Base-by-base conservation (phyloP, 345 rosid species). In the Citrus sp. region DNA sequence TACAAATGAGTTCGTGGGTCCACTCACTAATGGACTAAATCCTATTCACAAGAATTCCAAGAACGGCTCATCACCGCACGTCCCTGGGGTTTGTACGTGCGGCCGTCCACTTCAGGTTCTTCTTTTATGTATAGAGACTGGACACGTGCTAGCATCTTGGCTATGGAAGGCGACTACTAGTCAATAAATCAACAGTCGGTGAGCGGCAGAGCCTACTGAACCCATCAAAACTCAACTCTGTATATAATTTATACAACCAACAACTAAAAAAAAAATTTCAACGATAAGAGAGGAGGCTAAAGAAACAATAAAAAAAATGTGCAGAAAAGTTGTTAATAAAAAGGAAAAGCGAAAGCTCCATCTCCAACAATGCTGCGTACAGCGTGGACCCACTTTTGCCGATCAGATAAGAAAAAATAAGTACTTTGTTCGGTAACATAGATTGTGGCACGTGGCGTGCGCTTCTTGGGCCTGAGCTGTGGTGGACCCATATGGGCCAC, bases 171-270 rank as follows among this genome's bases (percentile, higher is more conserved):
- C 27, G 72, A 80, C 76, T 1, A 80, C 76, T 1, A 10, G 79
- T 84, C 72, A 63, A 82, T 8, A 49, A 37, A 70, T 80, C 60
- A 18, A 67, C 79, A 79, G 87, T 82, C 82, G 82, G 85, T 68
- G 85, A 80, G 81, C 79, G 76, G 74, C 86, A 5, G 62, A 61
- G 75, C 61, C 79, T 49, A 71, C 69, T 27, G 21, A 58, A 2
- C 74, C 81, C 70, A 55, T 37, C 7, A 4, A 58, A 67, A 18
- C 58, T 78, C 66, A 19, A 55, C 25, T 59, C 46, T 18, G 25
- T 6, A 14, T 6, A 27, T 24, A 35, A 37, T 67, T 77, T 25
- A 69, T 56, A 4, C 4, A 37, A 16, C 25, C 4, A 7, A 22
- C 28, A 21, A 46, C 14, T 10, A 27, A 12, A 54, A 38, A 38